A percentile compares a stretch with the other conserved stretches of the same genome.
These are phyloP conservation scores for Ananas comosus DNA, from an alignment of 176 grass and related monocot species.

Conservation along the genomic window DNA sequence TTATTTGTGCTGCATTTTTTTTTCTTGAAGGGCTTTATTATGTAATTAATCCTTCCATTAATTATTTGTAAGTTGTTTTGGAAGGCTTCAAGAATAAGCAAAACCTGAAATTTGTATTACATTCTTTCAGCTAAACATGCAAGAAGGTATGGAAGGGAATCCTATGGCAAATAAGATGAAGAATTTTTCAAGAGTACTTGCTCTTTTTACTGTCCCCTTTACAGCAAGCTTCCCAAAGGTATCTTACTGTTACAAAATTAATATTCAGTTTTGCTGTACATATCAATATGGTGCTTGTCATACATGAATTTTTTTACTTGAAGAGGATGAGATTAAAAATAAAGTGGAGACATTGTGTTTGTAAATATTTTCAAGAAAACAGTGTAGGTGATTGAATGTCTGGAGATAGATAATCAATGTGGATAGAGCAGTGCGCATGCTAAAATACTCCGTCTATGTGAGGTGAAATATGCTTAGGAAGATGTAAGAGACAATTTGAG, in stretches of 20 bases:
- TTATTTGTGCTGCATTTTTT: conserved; percentile 10
- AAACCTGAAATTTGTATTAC: conserved; percentile 8
- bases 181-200: conserved; percentile 63
- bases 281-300: conserved; percentile 10
- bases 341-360: too few relatives aligned
- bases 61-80: not conserved
- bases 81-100: not conserved
- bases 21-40: not conserved
- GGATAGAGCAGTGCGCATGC: too few relatives aligned
- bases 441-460: too few relatives aligned
- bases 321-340: too few relatives aligned
- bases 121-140: conserved; percentile 70
- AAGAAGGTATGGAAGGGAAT: conserved; percentile 89
- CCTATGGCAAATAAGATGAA: conserved; percentile 65
- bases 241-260: conserved; percentile 14
- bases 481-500: too few relatives aligned
- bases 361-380: too few relatives aligned
- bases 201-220: conserved; percentile 69
- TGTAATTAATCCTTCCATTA: not conserved
- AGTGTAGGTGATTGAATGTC: too few relatives aligned
- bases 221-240: conserved; percentile 89
- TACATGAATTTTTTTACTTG: not conserved
- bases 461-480: too few relatives aligned
- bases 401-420: too few relatives aligned
- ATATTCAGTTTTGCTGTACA: not conserved